Evolutionary conservation across 352 stramenopile genomes (phyloP).

Genomic region (Pythium utonaiense): DNA sequence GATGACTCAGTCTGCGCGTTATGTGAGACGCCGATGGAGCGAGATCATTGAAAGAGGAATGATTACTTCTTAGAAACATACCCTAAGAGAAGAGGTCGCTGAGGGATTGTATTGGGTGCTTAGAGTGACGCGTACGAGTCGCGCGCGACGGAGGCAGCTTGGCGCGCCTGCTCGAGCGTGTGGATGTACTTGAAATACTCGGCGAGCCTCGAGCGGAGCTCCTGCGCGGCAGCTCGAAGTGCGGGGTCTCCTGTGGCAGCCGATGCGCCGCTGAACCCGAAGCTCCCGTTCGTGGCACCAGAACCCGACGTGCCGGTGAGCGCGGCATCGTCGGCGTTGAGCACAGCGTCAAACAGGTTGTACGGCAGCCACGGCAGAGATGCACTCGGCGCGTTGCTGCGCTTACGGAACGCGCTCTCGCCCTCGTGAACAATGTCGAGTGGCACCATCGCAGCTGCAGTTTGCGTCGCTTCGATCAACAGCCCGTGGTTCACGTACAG

Average conservation of each 20-base stretch:
- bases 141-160: conserved; percentile 39
- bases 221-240: conserved; percentile 32
- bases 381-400: conserved; percentile 21
- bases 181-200: conserved; percentile 53
- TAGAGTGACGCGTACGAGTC: conserved; percentile 21
- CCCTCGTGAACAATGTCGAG: conserved; percentile 36
- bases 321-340: conserved; percentile 43
- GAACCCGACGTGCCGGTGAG: conserved; percentile 21
- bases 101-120: neutral
- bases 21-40: too few relatives aligned
- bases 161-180: conserved; percentile 50
- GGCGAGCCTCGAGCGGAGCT: conserved; percentile 36
- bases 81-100: neutral
- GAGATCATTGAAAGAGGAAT: too few relatives aligned
- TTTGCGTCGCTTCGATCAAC: conserved; percentile 53
- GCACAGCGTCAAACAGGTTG: conserved; percentile 56
- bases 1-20: too few relatives aligned
- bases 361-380: conserved; percentile 67
- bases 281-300: neutral
- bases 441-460: conserved; percentile 46
- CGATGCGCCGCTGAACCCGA: conserved; percentile 13
- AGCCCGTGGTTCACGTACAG: conserved; percentile 61
- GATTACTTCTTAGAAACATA: too few relatives aligned
- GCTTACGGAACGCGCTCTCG: conserved; percentile 35
- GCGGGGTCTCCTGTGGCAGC: conserved; percentile 5